phyloP scores from a whole-genome alignment of 108 stramenopile genomes.

The Parmales sp. region DNA sequence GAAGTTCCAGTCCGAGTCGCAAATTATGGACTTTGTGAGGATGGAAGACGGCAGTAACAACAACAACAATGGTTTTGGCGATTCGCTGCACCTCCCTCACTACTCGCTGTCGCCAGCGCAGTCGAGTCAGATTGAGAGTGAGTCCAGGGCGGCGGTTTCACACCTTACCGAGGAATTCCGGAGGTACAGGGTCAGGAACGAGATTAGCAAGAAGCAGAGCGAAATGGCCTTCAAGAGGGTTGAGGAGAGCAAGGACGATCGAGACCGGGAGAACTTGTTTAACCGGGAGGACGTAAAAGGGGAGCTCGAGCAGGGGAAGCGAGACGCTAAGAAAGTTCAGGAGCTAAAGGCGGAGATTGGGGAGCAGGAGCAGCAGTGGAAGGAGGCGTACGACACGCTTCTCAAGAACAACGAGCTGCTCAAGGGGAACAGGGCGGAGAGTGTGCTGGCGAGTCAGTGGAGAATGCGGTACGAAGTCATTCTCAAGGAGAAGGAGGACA shows the following conservation, averaged over 20 bases:
- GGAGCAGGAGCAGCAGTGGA: constrained; percentile 75
- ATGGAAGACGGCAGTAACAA: too few species aligned
- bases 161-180: constrained; percentile 72
- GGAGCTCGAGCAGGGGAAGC: constrained; percentile 44
- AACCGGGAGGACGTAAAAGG: constrained; percentile 18
- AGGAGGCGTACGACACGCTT: constrained; percentile 68
- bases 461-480: constrained; percentile 75
- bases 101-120: constrained; percentile 67
- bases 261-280: constrained; percentile 16
- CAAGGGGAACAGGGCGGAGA: constrained; percentile 73
- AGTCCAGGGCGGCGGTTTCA: constrained; percentile 49
- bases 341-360: constrained; percentile 50
- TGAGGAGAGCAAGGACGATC: too few species aligned
- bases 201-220: constrained; percentile 65
- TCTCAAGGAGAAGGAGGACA: constrained; percentile 65
- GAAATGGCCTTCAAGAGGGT: constrained; percentile 62
- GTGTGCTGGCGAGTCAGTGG: constrained; percentile 80
- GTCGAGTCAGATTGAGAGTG: constrained; percentile 46
- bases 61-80: too few species aligned
- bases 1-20: too few species aligned
- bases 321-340: constrained; percentile 41
- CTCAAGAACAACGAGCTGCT: constrained; percentile 67
- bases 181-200: constrained; percentile 65
- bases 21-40: too few species aligned
- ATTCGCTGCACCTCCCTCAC: constrained; percentile 63